phyloP scores from a whole-genome alignment of 129 eudicot species.

The Flaveria ramosissima region DNA sequence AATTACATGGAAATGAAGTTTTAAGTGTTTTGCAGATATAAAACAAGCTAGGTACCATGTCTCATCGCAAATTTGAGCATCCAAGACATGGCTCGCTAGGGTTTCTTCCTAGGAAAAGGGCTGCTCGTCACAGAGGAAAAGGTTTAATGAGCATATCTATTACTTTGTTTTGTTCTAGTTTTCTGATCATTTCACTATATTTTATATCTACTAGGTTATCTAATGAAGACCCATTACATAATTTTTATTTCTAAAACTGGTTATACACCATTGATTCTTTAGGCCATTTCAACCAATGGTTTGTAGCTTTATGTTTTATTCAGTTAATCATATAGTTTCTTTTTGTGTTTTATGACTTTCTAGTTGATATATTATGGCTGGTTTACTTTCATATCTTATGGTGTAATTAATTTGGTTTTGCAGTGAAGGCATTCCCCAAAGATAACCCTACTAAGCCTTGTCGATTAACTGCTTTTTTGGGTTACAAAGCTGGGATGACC shows the following conservation, averaged over 20 bases:
- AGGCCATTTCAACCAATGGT: not conserved
- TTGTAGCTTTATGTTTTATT: not conserved
- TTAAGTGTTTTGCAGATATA: slow-evolving; percentile 52
- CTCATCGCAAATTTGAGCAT: slow-evolving; percentile 88
- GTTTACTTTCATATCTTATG: not conserved
- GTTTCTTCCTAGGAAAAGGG: slow-evolving; percentile 71
- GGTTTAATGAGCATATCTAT: slow-evolving; percentile 20
- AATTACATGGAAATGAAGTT: slow-evolving; percentile 3
- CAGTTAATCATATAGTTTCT: not conserved
- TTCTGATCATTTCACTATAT: not conserved
- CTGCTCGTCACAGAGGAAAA: slow-evolving; percentile 82
- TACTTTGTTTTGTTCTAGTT: not conserved
- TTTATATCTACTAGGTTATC: not conserved
- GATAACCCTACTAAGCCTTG: slow-evolving; percentile 62
- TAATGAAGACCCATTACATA: not conserved
- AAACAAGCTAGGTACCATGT: slow-evolving; percentile 42
- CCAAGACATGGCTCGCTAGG: slow-evolving; percentile 72
- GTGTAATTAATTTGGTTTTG: not conserved
- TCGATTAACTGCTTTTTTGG: slow-evolving; percentile 60
- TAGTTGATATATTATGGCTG: not conserved
- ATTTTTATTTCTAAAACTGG: not conserved
- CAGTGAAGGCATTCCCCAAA: slow-evolving; percentile 76
- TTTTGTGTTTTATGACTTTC: not conserved
- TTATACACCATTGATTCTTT: not conserved
- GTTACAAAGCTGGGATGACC: slow-evolving; percentile 81